Conservation (phyloP, 805 yeast species). For the Nakazawaea peltata region DNA sequence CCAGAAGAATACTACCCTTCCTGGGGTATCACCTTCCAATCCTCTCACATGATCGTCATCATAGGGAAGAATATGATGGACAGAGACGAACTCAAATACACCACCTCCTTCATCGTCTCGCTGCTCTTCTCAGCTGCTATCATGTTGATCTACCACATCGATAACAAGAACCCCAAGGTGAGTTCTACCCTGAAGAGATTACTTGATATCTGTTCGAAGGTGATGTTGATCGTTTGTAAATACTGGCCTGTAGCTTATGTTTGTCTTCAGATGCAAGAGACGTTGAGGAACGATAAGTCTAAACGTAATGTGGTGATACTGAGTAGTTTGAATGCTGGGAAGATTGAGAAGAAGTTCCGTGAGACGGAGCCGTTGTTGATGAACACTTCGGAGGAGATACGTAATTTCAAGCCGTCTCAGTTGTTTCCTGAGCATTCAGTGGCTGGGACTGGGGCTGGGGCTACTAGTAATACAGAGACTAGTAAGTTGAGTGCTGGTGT, state of each 20-base stretch:
- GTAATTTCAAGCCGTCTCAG: slow-evolving; percentile 3
- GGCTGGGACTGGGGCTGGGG: no score
- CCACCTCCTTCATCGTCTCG: slow-evolving; percentile 49
- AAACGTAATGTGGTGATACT: slow-evolving; percentile 8
- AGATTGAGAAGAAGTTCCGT: not conserved
- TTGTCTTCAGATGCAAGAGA: slow-evolving; percentile 10
- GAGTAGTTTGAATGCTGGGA: not conserved
- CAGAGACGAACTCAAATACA: slow-evolving; percentile 38
- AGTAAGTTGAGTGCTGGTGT: no score
- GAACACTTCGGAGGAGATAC: not conserved
- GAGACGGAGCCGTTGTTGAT: not conserved
- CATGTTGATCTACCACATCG: slow-evolving; percentile 10
- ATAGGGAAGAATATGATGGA: slow-evolving; percentile 47
- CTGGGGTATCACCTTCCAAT: slow-evolving; percentile 79
- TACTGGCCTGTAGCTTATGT: slow-evolving; percentile 6
- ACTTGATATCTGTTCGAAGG: slow-evolving; percentile 8
- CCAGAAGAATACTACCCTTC: slow-evolving; percentile 35
- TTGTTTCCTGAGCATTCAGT: slow-evolving; percentile 2
- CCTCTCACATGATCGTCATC: slow-evolving; percentile 66
- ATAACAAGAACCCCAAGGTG: slow-evolving; percentile 9
- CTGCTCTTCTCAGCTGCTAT: slow-evolving; percentile 7
- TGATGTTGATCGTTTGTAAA: slow-evolving; percentile 7
- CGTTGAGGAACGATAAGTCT: slow-evolving; percentile 8
- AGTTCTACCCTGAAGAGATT: slow-evolving; percentile 6
- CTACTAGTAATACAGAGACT: no score